Percentiles rank a stretch among this genome's conserved stretches.
Conservation (phyloP, 1,284 basidiomycete species). For the Baeospora myosura region DNA sequence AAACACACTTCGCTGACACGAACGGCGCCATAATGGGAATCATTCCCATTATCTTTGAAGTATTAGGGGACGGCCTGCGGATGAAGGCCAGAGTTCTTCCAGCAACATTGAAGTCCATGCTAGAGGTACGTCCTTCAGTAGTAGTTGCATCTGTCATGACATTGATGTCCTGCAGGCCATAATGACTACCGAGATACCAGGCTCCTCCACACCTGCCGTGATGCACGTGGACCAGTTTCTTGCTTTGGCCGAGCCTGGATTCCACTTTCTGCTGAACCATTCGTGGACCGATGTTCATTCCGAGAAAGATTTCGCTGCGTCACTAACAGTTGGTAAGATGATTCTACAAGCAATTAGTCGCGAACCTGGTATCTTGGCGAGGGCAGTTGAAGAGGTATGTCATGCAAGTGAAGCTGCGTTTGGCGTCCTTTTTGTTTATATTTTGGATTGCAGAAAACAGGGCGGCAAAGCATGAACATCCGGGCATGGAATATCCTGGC, state of each 20-base stretch:
- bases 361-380: conserved; percentile 27
- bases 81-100: conserved; percentile 46
- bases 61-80: conserved; percentile 45
- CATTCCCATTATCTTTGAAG: conserved; percentile 44
- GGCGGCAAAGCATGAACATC: conserved; percentile 31
- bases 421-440: background rate
- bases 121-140: conserved; percentile 35
- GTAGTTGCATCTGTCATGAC: background rate
- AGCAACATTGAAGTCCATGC: conserved; percentile 38
- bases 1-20: conserved; percentile 23
- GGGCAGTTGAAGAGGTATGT: conserved; percentile 25
- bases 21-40: conserved; percentile 32
- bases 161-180: conserved; percentile 23
- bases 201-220: conserved; percentile 17
- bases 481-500: conserved; percentile 59
- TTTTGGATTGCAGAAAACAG: conserved; percentile 31
- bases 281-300: conserved; percentile 34
- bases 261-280: conserved; percentile 46
- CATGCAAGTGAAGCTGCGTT: conserved; percentile 3
- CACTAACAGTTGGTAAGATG: conserved; percentile 44
- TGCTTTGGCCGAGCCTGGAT: conserved; percentile 42
- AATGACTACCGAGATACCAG: conserved; percentile 20
- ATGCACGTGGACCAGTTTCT: conserved; percentile 21
- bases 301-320: conserved; percentile 46
- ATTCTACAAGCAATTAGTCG: conserved; percentile 39